Evolutionary conservation across 352 stramenopile genomes (phyloP).

Genomic region (Phytopythium vexans): DNA sequence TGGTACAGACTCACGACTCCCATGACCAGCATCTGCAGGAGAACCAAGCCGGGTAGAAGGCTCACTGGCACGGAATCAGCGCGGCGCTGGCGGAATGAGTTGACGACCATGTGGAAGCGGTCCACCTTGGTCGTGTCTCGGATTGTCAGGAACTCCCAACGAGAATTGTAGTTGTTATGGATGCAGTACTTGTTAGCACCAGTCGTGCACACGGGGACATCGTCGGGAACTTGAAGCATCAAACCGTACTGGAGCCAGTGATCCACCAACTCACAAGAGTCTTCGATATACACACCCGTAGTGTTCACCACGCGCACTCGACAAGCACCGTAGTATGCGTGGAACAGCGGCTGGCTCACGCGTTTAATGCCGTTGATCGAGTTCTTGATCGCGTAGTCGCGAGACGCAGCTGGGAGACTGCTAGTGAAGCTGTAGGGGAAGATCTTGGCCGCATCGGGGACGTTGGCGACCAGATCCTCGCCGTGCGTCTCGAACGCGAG

Average conservation of each 20-base stretch:
- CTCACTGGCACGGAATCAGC: conserved; percentile 29
- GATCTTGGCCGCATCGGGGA: conserved; percentile 15
- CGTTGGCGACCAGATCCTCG: conserved; percentile 16
- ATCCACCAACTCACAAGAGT: not conserved
- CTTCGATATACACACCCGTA: conserved; percentile 10
- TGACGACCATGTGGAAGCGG: conserved; percentile 17
- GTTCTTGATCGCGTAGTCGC: no score
- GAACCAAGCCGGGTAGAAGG: conserved; percentile 16
- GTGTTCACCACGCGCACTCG: conserved; percentile 12
- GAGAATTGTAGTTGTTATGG: conserved; percentile 32
- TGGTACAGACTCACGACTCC: conserved; percentile 23
- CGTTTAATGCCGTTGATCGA: no score
- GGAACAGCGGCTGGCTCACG: conserved; percentile 13
- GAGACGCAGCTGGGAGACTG: conserved; percentile 12
- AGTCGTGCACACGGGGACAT: conserved; percentile 8
- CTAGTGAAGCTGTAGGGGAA: conserved; percentile 24
- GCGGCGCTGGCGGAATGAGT: conserved; percentile 21
- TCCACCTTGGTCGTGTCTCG: not conserved
- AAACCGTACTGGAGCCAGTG: conserved; percentile 10
- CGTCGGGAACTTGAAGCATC: conserved; percentile 8
- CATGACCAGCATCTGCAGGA: conserved; percentile 28
- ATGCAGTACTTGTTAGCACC: conserved; percentile 5
- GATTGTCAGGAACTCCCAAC: conserved; percentile 22
- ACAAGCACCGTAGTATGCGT: conserved; percentile 15
- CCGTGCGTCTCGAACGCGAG: conserved; percentile 11